Evolutionary conservation across 2,329 filamentous ascomycete species (phyloP).

Genomic region (Neocatenulostroma microsporum): DNA sequence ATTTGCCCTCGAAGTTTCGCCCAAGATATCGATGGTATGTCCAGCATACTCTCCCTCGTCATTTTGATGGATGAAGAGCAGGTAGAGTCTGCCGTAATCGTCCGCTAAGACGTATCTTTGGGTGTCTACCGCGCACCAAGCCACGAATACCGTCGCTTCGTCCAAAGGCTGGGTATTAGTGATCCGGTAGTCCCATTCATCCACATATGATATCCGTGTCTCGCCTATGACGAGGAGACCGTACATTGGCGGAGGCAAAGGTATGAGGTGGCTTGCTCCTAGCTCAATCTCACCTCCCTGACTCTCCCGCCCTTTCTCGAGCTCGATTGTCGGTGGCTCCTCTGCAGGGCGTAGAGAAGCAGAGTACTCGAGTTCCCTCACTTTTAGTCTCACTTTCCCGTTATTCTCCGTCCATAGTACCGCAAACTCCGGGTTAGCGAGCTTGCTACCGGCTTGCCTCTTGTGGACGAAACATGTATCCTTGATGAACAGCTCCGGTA

Average conservation of each 20-base stretch:
- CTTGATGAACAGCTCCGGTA: constrained; percentile 60
- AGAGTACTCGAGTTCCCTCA: constrained; percentile 49
- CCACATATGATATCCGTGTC: constrained; percentile 76
- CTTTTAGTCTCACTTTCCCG: constrained; percentile 47
- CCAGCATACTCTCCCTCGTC: constrained; percentile 59
- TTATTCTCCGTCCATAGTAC: constrained; percentile 56
- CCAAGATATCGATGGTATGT: constrained; percentile 63
- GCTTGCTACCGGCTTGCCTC: constrained; percentile 31
- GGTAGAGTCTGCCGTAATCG: constrained; percentile 76
- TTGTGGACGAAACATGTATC: constrained; percentile 59
- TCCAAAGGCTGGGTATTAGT: constrained; percentile 57
- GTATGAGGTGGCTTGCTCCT: constrained; percentile 55
- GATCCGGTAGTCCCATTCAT: constrained; percentile 60
- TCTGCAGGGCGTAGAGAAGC: constrained; percentile 36
- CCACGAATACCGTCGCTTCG: constrained; percentile 78
- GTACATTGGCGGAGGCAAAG: constrained; percentile 50
- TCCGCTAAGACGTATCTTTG: constrained; percentile 83
- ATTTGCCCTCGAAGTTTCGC: constrained; percentile 65
- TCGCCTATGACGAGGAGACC: constrained; percentile 43
- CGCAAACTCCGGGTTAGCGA: constrained; percentile 52
- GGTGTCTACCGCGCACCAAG: constrained; percentile 78
- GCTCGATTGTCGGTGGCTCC: constrained; percentile 44
- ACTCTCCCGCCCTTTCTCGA: constrained; percentile 42
- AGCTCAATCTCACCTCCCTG: constrained; percentile 47
- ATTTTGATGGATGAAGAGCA: constrained; percentile 69